Conservation (phyloP, 2,329 filamentous ascomycete species). For the Microascus cirrosus region DNA sequence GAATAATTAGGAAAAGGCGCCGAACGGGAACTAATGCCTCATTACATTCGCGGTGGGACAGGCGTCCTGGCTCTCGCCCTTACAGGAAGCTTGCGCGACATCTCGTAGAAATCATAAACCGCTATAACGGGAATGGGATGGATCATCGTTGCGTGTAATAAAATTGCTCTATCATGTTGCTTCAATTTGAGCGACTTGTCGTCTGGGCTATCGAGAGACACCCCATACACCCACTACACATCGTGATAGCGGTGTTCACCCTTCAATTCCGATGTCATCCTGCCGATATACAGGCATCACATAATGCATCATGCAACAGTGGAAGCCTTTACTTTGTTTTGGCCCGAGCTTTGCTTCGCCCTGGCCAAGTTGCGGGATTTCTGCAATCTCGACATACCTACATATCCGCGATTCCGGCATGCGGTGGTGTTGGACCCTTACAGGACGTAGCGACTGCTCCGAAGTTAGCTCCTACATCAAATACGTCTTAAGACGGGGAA, state of each 20-base stretch:
- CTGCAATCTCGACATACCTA: too few species aligned
- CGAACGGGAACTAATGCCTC: background rate
- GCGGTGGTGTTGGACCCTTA: background rate
- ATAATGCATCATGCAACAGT: too few species aligned
- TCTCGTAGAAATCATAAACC: background rate
- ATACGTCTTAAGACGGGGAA: background rate
- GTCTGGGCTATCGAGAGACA: background rate
- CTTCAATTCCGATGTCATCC: background rate
- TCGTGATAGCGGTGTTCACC: background rate
- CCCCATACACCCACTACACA: background rate
- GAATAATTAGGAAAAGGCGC: too few species aligned
- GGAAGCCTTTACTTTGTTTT: too few species aligned
- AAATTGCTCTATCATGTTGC: background rate
- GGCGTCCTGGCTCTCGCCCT: background rate
- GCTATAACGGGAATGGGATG: background rate
- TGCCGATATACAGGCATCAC: background rate
- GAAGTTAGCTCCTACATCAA: background rate
- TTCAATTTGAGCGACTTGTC: background rate
- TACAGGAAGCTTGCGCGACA: background rate
- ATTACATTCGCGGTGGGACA: background rate
- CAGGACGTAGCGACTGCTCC: background rate
- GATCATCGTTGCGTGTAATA: background rate
- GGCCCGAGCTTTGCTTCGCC: too few species aligned
- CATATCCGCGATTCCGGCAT: background rate
- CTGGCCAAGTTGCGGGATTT: too few species aligned